Evolutionary conservation across 1,139 yeast genomes (phyloP), one percentile per base, ranked within the genome.

Genomic region (Kazachstania sp.): DNA sequence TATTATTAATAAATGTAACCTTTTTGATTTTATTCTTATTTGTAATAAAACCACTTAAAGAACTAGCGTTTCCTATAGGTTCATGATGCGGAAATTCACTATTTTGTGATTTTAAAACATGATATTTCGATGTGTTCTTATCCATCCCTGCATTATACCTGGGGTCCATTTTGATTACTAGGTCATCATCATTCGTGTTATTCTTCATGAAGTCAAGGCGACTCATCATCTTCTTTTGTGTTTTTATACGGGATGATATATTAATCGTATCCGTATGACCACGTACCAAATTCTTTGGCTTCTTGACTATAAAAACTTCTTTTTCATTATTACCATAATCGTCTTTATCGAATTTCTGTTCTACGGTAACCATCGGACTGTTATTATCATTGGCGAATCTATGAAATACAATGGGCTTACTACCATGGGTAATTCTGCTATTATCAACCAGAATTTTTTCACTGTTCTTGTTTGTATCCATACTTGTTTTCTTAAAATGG

Each of bases 131-230:
- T 32, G 9, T 4, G 36, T 11, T 15, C 19, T n/a, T 11, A 15
- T 32, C 18, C 9, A 32, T 32, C 28, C 28, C 16, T 15, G 30
- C 5, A 30, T 48, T 45, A 39, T 51, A 51, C 12, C 46, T 49
- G 9, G 52, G 52, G 42, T 52, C 54, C n/a, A 48, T 39, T 37
- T 51, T 54, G 19, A 54, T 47, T 12, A 46, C 46, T 11, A 52
- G 41, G 19, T 36, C 35, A 39, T 31, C 37, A 12, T 47, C 37
- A n/a, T 42, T 19, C 13, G 18, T 37, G 3, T 36, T 28, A 19
- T 20, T 40, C 15, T 30, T n/a, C 3, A 9, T 12, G 28, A 23
- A 23, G 8, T 32, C 19, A 7, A 15, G 36, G 15, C 18, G 18
- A 5, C 15, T 18, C 36, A 32, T 32, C 36, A 15, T 32, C 8